Conservation (phyloP, 805 yeast genomes). For the Candida incommunis region DNA sequence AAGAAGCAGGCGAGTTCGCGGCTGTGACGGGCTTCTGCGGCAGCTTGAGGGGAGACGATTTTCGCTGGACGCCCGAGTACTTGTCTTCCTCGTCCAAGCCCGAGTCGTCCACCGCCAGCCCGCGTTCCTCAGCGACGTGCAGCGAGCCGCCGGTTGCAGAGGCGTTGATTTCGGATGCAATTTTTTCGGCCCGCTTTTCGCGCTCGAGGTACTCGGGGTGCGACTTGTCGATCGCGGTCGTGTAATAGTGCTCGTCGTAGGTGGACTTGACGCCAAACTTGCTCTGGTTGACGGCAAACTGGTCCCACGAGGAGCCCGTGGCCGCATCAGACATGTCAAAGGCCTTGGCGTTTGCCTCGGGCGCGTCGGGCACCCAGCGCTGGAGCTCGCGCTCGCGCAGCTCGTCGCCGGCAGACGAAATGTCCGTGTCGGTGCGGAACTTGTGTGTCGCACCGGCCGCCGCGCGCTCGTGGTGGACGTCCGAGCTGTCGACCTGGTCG, state of each 20-base stretch:
- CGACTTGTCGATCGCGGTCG: slow-evolving; percentile 56
- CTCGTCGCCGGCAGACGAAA: slow-evolving; percentile 33
- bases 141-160: slow-evolving; percentile 49
- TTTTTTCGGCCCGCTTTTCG: slow-evolving; percentile 52
- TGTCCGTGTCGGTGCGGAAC: slow-evolving; percentile 80
- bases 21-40: background rate
- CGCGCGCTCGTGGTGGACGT: background rate
- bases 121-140: slow-evolving; percentile 89
- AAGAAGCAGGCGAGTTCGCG: background rate
- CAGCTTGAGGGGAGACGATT: slow-evolving; percentile 1
- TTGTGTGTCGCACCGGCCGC: background rate
- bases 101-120: slow-evolving; percentile 57
- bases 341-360: slow-evolving; percentile 6
- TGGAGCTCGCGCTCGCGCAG: slow-evolving; percentile 59
- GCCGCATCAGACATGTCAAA: slow-evolving; percentile 24
- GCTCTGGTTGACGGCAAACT: slow-evolving; percentile 78
- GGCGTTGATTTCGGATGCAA: slow-evolving; percentile 75
- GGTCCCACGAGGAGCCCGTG: slow-evolving; percentile 56
- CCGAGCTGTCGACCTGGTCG: slow-evolving; percentile 6
- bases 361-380: slow-evolving; percentile 41
- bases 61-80: slow-evolving; percentile 79
- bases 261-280: slow-evolving; percentile 81
- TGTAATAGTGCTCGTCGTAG: slow-evolving; percentile 75
- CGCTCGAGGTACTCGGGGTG: slow-evolving; percentile 63
- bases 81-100: slow-evolving; percentile 93